A percentile compares a stretch with the other conserved stretches of the same genome.
phyloP scores from a whole-genome alignment of 148 eudicot species.

The Pharnaceum exiguum region DNA sequence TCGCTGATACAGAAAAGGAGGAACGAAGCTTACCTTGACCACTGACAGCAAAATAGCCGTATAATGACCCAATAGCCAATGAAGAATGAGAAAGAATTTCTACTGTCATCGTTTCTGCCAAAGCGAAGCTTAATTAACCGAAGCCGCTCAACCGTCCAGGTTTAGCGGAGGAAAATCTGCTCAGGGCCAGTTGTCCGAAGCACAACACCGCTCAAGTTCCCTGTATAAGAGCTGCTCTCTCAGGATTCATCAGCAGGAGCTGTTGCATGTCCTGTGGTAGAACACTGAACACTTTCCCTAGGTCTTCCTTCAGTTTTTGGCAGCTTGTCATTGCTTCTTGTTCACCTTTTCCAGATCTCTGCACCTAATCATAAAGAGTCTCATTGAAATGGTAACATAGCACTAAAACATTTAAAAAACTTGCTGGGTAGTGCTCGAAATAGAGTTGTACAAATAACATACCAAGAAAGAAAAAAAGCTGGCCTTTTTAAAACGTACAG shows the following conservation, averaged over 20 bases:
- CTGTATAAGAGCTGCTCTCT: slow-evolving; percentile 48
- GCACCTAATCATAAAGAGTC: slow-evolving; percentile 21
- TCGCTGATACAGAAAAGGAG: background rate
- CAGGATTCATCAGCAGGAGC: slow-evolving; percentile 76
- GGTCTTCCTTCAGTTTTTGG: slow-evolving; percentile 72
- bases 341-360: slow-evolving; percentile 34
- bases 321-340: slow-evolving; percentile 36
- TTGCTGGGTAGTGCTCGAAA: no score
- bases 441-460: background rate
- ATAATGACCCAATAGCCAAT: background rate
- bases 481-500: no score
- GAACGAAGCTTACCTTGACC: slow-evolving; percentile 6
- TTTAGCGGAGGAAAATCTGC: background rate
- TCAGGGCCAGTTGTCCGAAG: background rate
- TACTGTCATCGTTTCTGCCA: background rate
- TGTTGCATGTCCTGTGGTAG: slow-evolving; percentile 80
- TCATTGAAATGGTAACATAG: background rate
- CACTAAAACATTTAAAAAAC: background rate
- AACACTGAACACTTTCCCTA: slow-evolving; percentile 57
- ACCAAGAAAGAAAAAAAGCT: background rate
- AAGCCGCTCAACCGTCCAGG: background rate
- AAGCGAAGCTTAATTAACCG: slow-evolving; percentile 7
- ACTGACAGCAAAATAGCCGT: background rate
- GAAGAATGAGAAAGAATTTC: background rate
- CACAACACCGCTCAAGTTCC: background rate